Evolutionary conservation across 2,329 filamentous ascomycete species (phyloP), one percentile per base, ranked within the genome.

Genomic region (Cladosporium velox): DNA sequence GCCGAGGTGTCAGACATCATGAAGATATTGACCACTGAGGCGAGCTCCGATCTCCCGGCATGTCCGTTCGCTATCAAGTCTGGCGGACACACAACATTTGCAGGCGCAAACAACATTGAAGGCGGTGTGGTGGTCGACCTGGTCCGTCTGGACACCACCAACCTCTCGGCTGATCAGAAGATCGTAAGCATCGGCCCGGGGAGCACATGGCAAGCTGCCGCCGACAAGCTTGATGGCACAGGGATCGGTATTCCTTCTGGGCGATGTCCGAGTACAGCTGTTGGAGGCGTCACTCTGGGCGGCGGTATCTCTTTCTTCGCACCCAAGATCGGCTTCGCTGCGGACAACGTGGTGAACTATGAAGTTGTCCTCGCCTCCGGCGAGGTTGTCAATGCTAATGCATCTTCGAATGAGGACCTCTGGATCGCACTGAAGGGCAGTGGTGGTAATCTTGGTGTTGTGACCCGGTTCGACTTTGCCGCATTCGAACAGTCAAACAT

Each of bases 121-220:
- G 57, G 63, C 26, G 72, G 72, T 10, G 66, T 73, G 7, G 68
- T 69, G 18, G 81, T 88, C 67, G 84, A 84, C 18, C 78, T 85
- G 11, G 77, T 73, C 7, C 69, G 71, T 4, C 73, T 86, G 12
- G 78, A 80, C 64, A 54, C 71, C 10, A 70, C 82, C 28, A 67
- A 64, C 0, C 68, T 81, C 14, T 74, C 72, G 26, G 60, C 70
- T 2, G 79, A 80, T 57, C 75, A 72, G 12, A 71, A 70, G 2
- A 77, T 73, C 8, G 79, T 80, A 4, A 75, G 73, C 10, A 75
- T 86, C 38, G 85, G 83, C 0, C 71, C 79, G 0, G 84, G 83
- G 1, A 76, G 77, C 26, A 74, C 77, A 7, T 86, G 83, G 81
- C 72, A 75, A 26, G 73, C 80, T 24, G 79, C 85, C 0, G 83